Evolutionary conservation across 441 rosid genomes (phyloP), one percentile per base, ranked within the genome.

Genomic region (Lepidium campestre): DNA sequence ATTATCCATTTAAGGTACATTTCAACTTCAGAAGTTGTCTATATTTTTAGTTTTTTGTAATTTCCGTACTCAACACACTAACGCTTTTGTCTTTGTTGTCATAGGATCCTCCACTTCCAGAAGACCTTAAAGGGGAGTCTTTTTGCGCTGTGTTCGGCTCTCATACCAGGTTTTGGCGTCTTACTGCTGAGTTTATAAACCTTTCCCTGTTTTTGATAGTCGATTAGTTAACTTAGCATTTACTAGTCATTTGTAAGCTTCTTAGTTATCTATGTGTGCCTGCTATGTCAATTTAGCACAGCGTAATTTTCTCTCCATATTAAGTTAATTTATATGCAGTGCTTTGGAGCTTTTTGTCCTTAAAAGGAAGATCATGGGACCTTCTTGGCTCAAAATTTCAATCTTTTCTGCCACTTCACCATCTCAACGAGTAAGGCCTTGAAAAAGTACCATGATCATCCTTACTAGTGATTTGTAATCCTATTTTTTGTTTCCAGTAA

Each of bases 341-440:
- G 98, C 97, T 49, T 80, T 94, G 83, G 99, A 94, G 79, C 99
- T 82, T 75, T 86, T 94, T 74, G 91, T 94, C 69, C 80, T 94
- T 52, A 94, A 89, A 70, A 86, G 97, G 79, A 89, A 86, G 75
- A 78, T 91, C 45, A 89, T 79, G 77, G 99, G 98, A 64, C 97
- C 99, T 63, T 85, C 93, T 62, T 94, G 99, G 99, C 79, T 94
- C 25, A 86, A 85, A 62, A 71, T 91, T 82, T 88, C 88, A 61
- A 86, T 83, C 35, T 91, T 88, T 76, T 82, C 85, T 64, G n/a
- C n/a, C n/a, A 78, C 75, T 66, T 79, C 88, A 68, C 75, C 86
- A 71, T 73, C 94, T 77, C 90, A 83, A 72, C 83, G 83, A 80
- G 99, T 94, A 75, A 83, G 85, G 47, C 62, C 75, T 73, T 67